Base-by-base conservation (phyloP, 108 stramenopile species). In the Skeletonema menzelii region DNA sequence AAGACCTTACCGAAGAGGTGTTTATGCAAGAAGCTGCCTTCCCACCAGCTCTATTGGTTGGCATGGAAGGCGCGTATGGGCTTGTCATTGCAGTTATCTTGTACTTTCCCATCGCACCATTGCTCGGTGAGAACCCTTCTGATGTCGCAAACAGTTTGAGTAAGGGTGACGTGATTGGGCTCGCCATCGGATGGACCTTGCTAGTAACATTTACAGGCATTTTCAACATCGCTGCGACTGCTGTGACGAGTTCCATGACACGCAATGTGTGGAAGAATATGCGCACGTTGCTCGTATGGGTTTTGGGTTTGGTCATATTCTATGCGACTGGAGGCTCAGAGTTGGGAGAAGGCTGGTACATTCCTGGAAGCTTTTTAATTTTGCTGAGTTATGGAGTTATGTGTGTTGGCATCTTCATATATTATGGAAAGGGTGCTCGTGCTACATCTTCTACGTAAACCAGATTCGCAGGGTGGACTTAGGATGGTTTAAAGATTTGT, bases 191-290 rank as follows among this genome's bases (percentile, higher is more conserved):
- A 19, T 42, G 53, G 63, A 40, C 69, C 17, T 20, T 75, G 15
- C 37, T 83, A 8, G 64, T 83, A n/a, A 37, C 60, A 11, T 34
- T 75, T 10, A 81, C 84, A 7, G 84, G 82, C 12, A 83, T 82
- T 27, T 82, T 80, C 56, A 80, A 83, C 63, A 83, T 85, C 22
- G 66, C 73, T 24, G 68, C 84, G 19, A 85, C 82, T 24, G 76
- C 61, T 34, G 82, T 75, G 12, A 85, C 84, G 17, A 66, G 63
- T 26, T 80, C 82, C 38, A 85, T 85, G 85, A 85, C 85, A 8
- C 69, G 85, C 32, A 85, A 85, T 65, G 72, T 83, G 5, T 85
- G 85, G 85, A 82, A 82, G 69, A 84, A 84, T 44, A 56, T 77
- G 12, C 67, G 85, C 30, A 79, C 76, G 8, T 47, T 72, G 35